Conservation (phyloP, 768 basidiomycete genomes). For the Astraeus odoratus region DNA sequence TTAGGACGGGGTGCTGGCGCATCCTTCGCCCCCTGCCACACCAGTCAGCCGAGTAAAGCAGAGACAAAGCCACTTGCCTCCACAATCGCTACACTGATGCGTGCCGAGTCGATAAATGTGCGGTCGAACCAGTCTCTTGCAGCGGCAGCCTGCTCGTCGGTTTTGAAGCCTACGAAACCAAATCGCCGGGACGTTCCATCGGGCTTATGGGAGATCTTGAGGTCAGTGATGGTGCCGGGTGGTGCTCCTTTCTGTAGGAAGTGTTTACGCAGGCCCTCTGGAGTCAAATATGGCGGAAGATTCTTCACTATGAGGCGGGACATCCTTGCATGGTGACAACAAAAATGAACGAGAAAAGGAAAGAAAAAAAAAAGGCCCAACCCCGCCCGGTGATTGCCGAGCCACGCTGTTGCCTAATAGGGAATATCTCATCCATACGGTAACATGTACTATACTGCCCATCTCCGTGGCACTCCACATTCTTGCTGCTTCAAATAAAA, state of each 20-base stretch:
- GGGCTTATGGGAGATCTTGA: constrained; percentile 67
- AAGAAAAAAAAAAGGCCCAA: background rate
- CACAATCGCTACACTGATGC: constrained; percentile 68
- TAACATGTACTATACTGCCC: no score
- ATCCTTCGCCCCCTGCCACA: constrained; percentile 56
- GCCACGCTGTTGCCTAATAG: no score
- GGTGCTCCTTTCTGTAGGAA: constrained; percentile 59
- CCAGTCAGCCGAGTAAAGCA: constrained; percentile 1
- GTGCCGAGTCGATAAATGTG: constrained; percentile 75
- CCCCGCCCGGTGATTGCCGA: constrained; percentile 25
- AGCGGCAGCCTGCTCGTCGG: constrained; percentile 60
- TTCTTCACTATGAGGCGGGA: constrained; percentile 83
- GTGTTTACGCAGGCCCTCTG: constrained; percentile 56
- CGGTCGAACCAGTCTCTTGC: constrained; percentile 82
- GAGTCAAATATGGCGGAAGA: constrained; percentile 62
- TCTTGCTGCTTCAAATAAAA: no score
- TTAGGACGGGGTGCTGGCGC: constrained; percentile 62
- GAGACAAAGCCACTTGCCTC: constrained; percentile 45
- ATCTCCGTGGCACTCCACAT: no score
- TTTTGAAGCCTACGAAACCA: constrained; percentile 90
- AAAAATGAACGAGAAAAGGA: background rate
- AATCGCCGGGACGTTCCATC: constrained; percentile 83
- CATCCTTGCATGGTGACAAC: no score
- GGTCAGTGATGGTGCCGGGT: constrained; percentile 73
- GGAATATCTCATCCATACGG: background rate